Evolutionary conservation across 164 flowering plant genomes (phyloP), one percentile per base, ranked within the genome.

Genomic region (Macadamia tetraphylla): DNA sequence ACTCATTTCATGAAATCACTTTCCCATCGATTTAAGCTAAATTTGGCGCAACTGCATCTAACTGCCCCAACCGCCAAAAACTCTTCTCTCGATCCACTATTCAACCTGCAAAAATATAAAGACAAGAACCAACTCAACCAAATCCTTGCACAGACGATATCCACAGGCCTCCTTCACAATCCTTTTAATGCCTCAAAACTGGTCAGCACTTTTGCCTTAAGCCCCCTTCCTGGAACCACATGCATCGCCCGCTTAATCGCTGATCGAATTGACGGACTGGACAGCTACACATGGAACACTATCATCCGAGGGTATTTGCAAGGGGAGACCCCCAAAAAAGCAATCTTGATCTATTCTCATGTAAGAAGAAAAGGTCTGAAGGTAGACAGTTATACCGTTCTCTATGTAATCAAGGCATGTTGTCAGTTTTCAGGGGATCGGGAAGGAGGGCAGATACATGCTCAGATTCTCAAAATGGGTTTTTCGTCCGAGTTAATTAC

Each of bases 221-320:
- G 11, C 30, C 66, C 66, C 44, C 62, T 68, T 42, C 70, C 64
- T 2, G 63, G 62, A 44, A 58, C 73, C 52, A 63, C 65, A 35
- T 69, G 60, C 35, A 4, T 60, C 14, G 74, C 77, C 51, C 68
- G 49, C 35, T 49, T 32, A 12, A 70, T 78, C 18, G 84, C 78
- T 0, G 71, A 70, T 51, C 56, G 17, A 63, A 57, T 78, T 35
- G 62, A 64, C 11, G 77, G 74, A 29, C 78, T 74, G 0, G 70
- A 80, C 65, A 66, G 75, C 15, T 82, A 76, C 76, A 70, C 78
- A 1, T 80, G 83, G 85, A 82, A 78, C 74, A 68, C 72, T 9
- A 57, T 82, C 31, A 74, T 80, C 35, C 74, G 78, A 71, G 75
- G 83, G 29, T 76, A 66, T 64, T 68, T 76, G 73, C 80, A 77